Evolutionary conservation across 768 basidiomycete species (phyloP).

Genomic region (Fistulinella prunicolor): DNA sequence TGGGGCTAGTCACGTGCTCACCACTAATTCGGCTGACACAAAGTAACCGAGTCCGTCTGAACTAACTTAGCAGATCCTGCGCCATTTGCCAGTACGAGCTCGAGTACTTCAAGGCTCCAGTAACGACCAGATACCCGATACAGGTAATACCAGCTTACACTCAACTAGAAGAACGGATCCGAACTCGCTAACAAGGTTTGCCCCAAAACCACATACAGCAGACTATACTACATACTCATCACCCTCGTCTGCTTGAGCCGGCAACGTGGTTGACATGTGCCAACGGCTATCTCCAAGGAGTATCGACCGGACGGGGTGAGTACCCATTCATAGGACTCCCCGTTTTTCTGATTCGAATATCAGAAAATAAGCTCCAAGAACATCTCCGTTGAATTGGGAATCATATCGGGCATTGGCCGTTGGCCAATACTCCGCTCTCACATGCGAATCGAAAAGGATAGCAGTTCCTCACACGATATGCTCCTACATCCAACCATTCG

Average conservation of each 20-base stretch:
- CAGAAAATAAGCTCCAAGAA: background rate
- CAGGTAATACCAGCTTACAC: background rate
- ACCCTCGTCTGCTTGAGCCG: constrained; percentile 1
- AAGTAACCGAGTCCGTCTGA: too few relatives aligned
- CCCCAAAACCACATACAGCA: background rate
- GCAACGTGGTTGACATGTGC: constrained; percentile 17
- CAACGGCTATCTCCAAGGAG: constrained; percentile 13
- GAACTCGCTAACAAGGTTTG: constrained; percentile 5
- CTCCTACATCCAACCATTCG: background rate
- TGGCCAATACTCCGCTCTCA: background rate
- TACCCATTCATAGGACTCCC: background rate
- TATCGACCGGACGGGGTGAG: constrained; percentile 3
- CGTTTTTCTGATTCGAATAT: background rate
- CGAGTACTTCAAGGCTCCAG: background rate
- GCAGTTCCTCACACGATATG: background rate
- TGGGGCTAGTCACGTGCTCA: constrained; percentile 20
- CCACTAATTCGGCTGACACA: too few relatives aligned
- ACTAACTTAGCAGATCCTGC: too few relatives aligned
- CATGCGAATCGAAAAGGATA: background rate
- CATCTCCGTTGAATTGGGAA: background rate
- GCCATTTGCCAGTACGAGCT: too few relatives aligned
- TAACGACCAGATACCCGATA: background rate
- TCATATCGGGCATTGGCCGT: background rate
- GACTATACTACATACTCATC: background rate
- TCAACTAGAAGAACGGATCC: background rate